Evolutionary conservation across 257 asterid genomes (phyloP), one percentile per base, ranked within the genome.

Genomic region (Nyctanthes arbortristis): DNA sequence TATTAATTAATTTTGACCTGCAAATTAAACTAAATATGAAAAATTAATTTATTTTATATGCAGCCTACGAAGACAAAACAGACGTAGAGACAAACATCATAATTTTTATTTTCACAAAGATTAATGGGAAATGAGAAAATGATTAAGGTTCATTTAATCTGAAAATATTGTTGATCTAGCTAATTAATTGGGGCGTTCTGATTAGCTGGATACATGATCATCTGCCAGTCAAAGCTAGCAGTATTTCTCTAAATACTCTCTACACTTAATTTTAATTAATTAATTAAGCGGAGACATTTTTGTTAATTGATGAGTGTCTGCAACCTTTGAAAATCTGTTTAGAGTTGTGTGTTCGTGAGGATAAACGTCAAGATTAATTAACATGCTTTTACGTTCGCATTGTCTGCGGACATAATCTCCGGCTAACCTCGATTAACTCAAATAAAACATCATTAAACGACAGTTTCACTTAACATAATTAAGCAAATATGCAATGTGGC

Each of bases 141-240:
- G 52, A 20, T 61, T 74, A 20, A 62, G 70, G 66, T 68, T 37
- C 62, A 74, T 30, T 68, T 68, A 11, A 52, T 68, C 67, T 62
- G 33, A 67, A 61, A 24, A 39, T 33, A 34, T 22, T 32, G n/a
- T 24, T 27, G 31, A 58, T 35, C 18, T 5, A 55, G n/a, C 57
- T 47, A 63, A 45, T n/a, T 32, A 14, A n/a, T 29, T 3, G 47
- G 14, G 31, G 39, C 70, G 70, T 65, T n/a, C 73, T 65, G 66
- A 66, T 47, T 68, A 37, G 3, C 56, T 18, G 13, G 27, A 47
- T 7, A 18, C 25, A n/a, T 20, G n/a, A n/a, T n/a, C 9, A 49
- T n/a, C 28, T 49, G 28, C 25, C 54, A 4, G 9, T 43, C 24
- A 43, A 43, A 43, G 22, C 52, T 14, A n/a, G n/a, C n/a, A n/a